Evolutionary conservation across 352 stramenopile genomes (phyloP), one percentile per base, ranked within the genome.

Genomic region (Phytophthora pisi): DNA sequence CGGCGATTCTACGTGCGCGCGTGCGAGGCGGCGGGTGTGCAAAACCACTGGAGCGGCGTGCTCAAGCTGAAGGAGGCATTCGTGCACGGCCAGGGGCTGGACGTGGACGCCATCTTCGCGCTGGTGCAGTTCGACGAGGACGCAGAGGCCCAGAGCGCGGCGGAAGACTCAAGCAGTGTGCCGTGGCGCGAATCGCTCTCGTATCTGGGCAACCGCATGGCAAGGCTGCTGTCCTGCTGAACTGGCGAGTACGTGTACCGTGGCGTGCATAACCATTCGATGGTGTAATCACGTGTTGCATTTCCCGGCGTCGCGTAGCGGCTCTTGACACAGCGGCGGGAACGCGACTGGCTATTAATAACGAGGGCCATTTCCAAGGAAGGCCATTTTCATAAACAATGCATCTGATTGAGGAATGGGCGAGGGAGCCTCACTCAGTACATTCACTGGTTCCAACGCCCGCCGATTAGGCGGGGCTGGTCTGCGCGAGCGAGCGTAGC

Each of bases 11-110:
- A 78, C 51, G 61, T 83, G 28, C 72, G 75, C 9, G 61, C 72
- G 11, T 88, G 77, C n/a, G 54, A 80, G 5, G 75, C 77, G 1
- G 77, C 66, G 0, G 55, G 67, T 0, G 57, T 86, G 18, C 75
- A 76, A 28, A 82, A 79, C 49, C 53, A 64, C 36, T 88, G 72
- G 77, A 73, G 61, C 23, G 60, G 60, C 0, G 72, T 88, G 20
- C 51, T 86, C 20, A 46, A 57, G 36, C 53, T 85, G 11, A 79
- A 85, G 51, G 57, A 78, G 6, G 68, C 73, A 20, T 88, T 85
- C 51, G 62, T 81, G 15, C 57, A 61, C 0, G 79, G 76, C 6
- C 70, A 68, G 11, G 76, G 77, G 1, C 71, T 88, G 49, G 66
- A 85, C 26, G 61, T 64, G 1, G 66, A 79, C 36, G 4, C 61